Percentiles rank a stretch among this genome's conserved stretches.
Evolutionary conservation across 148 eudicot genomes (phyloP).

Genomic region (Rhododendron mucronatum): DNA sequence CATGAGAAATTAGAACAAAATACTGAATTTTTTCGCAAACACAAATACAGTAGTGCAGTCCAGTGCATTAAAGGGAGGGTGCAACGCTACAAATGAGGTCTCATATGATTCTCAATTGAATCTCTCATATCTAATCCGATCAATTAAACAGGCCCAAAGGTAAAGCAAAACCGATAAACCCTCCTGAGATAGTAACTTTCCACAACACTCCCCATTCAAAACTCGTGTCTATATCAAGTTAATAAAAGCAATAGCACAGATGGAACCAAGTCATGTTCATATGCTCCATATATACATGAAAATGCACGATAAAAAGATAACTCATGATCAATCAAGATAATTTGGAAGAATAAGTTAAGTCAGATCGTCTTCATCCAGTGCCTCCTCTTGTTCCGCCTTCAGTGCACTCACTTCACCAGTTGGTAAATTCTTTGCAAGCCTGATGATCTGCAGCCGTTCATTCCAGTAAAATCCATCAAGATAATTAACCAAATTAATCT

Average conservation of each 20-base stretch:
- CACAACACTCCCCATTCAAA: background rate
- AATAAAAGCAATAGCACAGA: background rate
- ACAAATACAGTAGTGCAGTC: background rate
- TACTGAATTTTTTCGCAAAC: no score
- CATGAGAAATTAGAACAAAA: no score
- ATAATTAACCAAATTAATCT: background rate
- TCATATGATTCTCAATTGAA: background rate
- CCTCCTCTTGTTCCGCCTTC: constrained; percentile 42
- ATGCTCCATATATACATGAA: background rate
- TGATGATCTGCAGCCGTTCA: constrained; percentile 41
- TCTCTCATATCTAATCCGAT: background rate
- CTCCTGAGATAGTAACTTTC: background rate
- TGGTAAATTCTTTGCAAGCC: constrained; percentile 80
- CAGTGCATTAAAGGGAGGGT: background rate
- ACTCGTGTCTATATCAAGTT: background rate
- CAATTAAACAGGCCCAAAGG: background rate
- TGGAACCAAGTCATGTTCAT: background rate
- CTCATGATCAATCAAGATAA: background rate
- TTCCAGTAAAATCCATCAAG: background rate
- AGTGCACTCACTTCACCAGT: constrained; percentile 56
- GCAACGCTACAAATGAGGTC: background rate
- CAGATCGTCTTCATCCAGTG: constrained; percentile 77
- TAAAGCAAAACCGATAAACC: background rate
- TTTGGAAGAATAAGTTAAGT: constrained; percentile 29
- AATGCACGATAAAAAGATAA: background rate